Percentiles rank a stretch among this genome's conserved stretches.
phyloP scores from a whole-genome alignment of 2,329 filamentous ascomycete genomes.

The Didymellaceae sp. region DNA sequence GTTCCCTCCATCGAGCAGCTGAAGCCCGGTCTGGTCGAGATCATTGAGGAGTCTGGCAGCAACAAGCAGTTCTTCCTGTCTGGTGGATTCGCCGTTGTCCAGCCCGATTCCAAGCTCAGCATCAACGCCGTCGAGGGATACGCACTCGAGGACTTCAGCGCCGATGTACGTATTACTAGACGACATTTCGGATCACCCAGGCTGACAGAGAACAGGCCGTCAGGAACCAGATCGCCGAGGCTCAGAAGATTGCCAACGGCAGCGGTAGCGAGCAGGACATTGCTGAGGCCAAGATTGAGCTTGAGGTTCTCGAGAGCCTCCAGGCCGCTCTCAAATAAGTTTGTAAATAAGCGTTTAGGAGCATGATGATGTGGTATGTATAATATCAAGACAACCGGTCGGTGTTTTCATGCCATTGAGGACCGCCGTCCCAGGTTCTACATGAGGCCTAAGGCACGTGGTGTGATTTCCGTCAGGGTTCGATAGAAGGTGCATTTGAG shows the following conservation, averaged over 20 bases:
- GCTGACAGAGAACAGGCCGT: constrained; percentile 64
- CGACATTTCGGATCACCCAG: constrained; percentile 11
- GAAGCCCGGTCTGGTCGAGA: constrained; percentile 93
- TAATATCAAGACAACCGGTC: constrained; percentile 33
- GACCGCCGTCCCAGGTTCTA: not conserved
- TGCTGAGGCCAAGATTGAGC: constrained; percentile 98
- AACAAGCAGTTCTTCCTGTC: constrained; percentile 99
- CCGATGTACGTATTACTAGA: constrained; percentile 62
- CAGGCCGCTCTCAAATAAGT: constrained; percentile 81
- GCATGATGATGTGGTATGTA: constrained; percentile 41
- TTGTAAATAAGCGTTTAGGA: constrained; percentile 52
- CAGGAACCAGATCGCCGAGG: constrained; percentile 87
- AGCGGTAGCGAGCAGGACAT: constrained; percentile 95
- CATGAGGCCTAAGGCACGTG: constrained; percentile 28
- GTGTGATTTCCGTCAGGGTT: constrained; percentile 39
- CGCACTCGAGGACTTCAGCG: constrained; percentile 93
- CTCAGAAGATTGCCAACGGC: constrained; percentile 91
- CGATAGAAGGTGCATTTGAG: constrained; percentile 44
- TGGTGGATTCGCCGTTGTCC: constrained; percentile 94
- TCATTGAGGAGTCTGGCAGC: constrained; percentile 88
- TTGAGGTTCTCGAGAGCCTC: constrained; percentile 91
- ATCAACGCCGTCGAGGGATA: constrained; percentile 98
- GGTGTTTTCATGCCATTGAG: constrained; percentile 12
- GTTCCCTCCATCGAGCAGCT: constrained; percentile 98
- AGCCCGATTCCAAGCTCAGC: constrained; percentile 92